These are phyloP conservation scores for Fusarium anguioides DNA, from an alignment of 2,329 filamentous ascomycete genomes.

Conservation along the genomic window DNA sequence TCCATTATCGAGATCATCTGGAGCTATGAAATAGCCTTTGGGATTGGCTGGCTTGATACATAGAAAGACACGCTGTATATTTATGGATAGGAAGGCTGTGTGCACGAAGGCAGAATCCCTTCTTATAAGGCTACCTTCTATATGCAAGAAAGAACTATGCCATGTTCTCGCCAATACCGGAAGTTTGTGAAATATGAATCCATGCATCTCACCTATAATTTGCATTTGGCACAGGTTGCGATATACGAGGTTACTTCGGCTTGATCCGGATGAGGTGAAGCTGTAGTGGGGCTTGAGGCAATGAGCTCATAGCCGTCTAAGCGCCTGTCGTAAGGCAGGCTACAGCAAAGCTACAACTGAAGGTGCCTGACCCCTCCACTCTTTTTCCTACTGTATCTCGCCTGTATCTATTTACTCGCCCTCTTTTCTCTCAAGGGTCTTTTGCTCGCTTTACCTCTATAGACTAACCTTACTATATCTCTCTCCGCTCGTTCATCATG, in stretches of 20 bases:
- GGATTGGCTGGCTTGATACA: slow-evolving; percentile 13
- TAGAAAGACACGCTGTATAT: slow-evolving; percentile 15
- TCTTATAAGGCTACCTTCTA: not conserved
- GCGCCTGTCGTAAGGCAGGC: slow-evolving; percentile 14
- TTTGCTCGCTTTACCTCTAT: not conserved
- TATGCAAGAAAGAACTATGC: not conserved
- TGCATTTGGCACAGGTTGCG: no score
- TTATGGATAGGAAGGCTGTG: slow-evolving; percentile 6
- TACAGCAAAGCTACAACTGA: not conserved
- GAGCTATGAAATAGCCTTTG: slow-evolving; percentile 45
- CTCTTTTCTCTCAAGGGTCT: not conserved
- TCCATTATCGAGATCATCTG: slow-evolving; percentile 45
- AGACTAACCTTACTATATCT: not conserved
- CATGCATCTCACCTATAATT: not conserved
- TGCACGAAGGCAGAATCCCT: not conserved
- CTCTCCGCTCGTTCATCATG: slow-evolving; percentile 43
- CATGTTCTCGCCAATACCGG: not conserved
- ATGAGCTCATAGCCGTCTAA: slow-evolving; percentile 40
- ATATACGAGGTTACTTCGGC: no score
- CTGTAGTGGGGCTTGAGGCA: slow-evolving; percentile 34
- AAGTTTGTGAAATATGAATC: not conserved
- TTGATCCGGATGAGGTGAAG: slow-evolving; percentile 26
- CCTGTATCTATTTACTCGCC: not conserved
- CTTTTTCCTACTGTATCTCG: not conserved
- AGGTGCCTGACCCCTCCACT: slow-evolving; percentile 11